Conservation (phyloP, 129 eudicot genomes). For the Artemisia argyi region DNA sequence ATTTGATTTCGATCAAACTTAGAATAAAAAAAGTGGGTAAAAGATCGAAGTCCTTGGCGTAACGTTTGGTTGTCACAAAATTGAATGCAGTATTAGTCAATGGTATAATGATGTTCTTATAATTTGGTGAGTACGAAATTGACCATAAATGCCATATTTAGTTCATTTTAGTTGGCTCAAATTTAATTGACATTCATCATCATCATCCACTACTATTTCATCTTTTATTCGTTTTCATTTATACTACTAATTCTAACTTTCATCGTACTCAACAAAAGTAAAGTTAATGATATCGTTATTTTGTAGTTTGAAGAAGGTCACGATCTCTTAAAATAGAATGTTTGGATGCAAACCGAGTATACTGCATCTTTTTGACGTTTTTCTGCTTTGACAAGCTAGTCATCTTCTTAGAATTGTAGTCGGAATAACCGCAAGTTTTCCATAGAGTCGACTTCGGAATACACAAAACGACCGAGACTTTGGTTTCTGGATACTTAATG, state of each 20-base stretch:
- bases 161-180: conserved; percentile 24
- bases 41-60: not conserved
- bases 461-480: not conserved
- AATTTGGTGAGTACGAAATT: conserved; percentile 28
- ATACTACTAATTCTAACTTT: conserved; percentile 9
- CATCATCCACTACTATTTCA: conserved; percentile 13
- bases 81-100: conserved; percentile 24
- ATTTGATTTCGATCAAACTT: too few relatives aligned
- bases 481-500: too few relatives aligned
- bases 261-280: conserved; percentile 22
- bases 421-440: conserved; percentile 1
- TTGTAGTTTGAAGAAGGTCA: too few relatives aligned
- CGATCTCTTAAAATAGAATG: not conserved
- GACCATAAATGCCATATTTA: conserved; percentile 28
- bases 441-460: not conserved
- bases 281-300: too few relatives aligned
- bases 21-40: too few relatives aligned
- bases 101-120: conserved; percentile 13
- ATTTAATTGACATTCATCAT: conserved; percentile 14
- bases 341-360: not conserved
- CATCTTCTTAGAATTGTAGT: conserved; percentile 1
- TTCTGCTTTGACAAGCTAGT: conserved; percentile 11
- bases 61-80: not conserved
- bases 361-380: not conserved
- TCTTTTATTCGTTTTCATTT: conserved; percentile 14